These are phyloP conservation scores for Cyclostephanos tholiformis DNA, from an alignment of 108 stramenopile genomes.

Conservation along the genomic window DNA sequence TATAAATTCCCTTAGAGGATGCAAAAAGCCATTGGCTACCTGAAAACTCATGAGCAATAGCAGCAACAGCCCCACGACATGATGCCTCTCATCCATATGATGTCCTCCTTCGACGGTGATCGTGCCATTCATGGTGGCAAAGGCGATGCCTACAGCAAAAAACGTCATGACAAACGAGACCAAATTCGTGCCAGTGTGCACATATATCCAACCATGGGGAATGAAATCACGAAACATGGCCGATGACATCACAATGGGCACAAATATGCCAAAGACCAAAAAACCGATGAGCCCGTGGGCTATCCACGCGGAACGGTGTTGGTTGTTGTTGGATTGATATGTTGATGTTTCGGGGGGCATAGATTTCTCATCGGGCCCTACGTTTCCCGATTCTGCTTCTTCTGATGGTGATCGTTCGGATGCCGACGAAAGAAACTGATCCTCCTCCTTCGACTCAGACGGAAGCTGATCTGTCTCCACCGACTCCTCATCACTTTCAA, in stretches of 20 bases:
- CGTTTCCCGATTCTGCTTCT: neutral
- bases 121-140: constrained; percentile 18
- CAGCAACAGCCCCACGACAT: constrained; percentile 44
- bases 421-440: neutral
- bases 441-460: neutral
- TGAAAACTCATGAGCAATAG: constrained; percentile 41
- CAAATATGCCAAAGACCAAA: constrained; percentile 36
- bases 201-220: constrained; percentile 52
- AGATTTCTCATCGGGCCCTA: neutral
- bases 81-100: constrained; percentile 47
- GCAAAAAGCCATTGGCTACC: constrained; percentile 15
- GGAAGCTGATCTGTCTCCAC: too few species aligned
- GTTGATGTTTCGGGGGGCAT: neutral
- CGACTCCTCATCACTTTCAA: too few species aligned
- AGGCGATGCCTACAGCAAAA: constrained; percentile 36
- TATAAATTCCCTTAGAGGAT: constrained; percentile 42
- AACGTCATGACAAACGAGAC: constrained; percentile 37
- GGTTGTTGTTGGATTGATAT: neutral
- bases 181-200: constrained; percentile 54
- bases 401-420: neutral
- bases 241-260: constrained; percentile 48
- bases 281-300: constrained; percentile 51
- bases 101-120: constrained; percentile 36
- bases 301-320: constrained; percentile 7
- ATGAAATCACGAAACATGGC: constrained; percentile 54